Base-by-base conservation (phyloP, 441 rosid species). In the Brassica hybrid region DNA sequence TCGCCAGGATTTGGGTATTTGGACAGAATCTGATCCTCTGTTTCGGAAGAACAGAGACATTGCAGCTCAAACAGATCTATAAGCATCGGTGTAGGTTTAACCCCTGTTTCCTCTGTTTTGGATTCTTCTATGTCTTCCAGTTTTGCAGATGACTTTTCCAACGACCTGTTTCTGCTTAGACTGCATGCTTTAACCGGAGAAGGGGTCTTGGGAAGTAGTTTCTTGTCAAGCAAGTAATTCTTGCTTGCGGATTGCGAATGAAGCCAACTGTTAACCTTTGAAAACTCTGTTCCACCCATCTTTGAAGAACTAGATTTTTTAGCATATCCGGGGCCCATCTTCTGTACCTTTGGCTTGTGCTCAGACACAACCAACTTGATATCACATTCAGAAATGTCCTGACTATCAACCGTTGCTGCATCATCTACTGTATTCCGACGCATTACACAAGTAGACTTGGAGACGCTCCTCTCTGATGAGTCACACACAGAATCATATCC, bases 331-430 rank as follows among this genome's bases (percentile, higher is more conserved):
- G 59, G 70, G 5, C 75, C 64, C 69, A 14, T 59, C 27, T 72
- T 6, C 8, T 2, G 50, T 56, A 65, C 64, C 25, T 56, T 81
- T 68, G 81, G 80, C 73, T 83, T 78, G 32, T 85, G 80, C 45
- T 71, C 82, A 58, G 82, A 67, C 36, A 69, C 82, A 1, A 76
- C 82, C 76, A 76, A 54, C 80, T 84, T 89, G 13, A 81, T 79
- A 12, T 90, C 92, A 21, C 81, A 80, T 73, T 88, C 91, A 60
- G 86, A 76, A 48, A 82, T 81, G 59, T 84, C 95, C 62, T 85
- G 90, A 80, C 93, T 88, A 79, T 77, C 80, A 64, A 83, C 91
- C 56, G 92, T 87, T 59, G 83, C 84, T 72, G 84, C 88, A 81
- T 75, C 82, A 74, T 90, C 88, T 63, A 83, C 73, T 67, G 76